phyloP scores from a whole-genome alignment of 2,329 filamentous ascomycete genomes.

The Fusarium camptoceras region DNA sequence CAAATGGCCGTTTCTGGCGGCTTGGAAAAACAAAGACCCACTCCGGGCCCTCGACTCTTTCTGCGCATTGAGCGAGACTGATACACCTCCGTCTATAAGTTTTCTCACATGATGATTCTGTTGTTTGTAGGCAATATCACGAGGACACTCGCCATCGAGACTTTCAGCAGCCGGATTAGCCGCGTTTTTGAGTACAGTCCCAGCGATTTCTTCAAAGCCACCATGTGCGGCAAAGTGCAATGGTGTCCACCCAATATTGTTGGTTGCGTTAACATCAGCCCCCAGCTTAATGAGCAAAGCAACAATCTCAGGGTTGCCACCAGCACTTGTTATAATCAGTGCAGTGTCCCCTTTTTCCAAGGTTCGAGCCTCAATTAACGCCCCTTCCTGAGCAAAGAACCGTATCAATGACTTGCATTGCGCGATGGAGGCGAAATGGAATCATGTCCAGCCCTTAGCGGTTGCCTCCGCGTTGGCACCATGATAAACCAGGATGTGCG shows the following conservation, averaged over 20 bases:
- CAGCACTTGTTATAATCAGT: not conserved
- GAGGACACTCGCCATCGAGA: not conserved
- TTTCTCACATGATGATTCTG: fast-evolving
- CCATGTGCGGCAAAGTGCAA: not conserved
- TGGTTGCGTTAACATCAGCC: not conserved
- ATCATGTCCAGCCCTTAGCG: not conserved
- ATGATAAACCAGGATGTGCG: not conserved
- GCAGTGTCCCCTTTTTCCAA: not conserved
- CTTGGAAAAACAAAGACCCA: not conserved
- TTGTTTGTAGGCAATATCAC: not conserved
- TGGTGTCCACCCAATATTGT: not conserved
- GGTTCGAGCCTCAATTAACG: not conserved
- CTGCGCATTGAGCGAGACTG: not conserved
- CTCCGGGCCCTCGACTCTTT: too few species aligned
- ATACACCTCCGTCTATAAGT: not conserved
- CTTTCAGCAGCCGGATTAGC: not conserved
- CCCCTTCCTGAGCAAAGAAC: not conserved
- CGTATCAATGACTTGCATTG: not conserved
- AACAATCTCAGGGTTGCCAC: not conserved
- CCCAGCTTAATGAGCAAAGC: not conserved
- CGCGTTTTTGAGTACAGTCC: not conserved
- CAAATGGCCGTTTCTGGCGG: not conserved
- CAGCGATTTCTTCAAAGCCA: not conserved
- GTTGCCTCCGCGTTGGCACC: not conserved
- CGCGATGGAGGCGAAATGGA: not conserved